phyloP scores from a whole-genome alignment of 352 stramenopile species.

The Nothophytophthora sp. region DNA sequence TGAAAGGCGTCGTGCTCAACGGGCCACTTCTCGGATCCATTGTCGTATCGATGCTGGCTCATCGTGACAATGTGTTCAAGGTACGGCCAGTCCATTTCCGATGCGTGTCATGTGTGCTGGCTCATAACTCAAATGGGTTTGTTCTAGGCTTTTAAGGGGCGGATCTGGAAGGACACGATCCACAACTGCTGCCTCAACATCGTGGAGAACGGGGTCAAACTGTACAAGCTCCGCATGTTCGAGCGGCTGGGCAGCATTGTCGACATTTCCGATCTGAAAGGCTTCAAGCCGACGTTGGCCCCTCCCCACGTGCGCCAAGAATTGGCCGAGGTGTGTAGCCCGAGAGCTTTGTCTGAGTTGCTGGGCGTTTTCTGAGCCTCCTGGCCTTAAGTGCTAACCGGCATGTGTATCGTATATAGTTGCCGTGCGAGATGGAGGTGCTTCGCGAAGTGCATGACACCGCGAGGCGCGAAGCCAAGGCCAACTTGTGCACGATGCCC shows the following conservation, averaged over 20 bases:
- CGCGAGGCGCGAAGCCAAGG: conserved; percentile 50
- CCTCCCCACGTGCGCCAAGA: conserved; percentile 23
- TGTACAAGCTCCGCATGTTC: conserved; percentile 80
- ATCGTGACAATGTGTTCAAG: conserved; percentile 66
- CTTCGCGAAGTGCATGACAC: conserved; percentile 48
- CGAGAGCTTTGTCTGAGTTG: background rate
- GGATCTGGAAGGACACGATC: conserved; percentile 79
- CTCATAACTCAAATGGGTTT: background rate
- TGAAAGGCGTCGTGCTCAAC: conserved; percentile 71
- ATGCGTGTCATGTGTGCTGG: background rate
- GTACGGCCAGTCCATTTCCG: conserved; percentile 15
- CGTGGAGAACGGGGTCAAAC: conserved; percentile 74
- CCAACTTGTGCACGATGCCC: conserved; percentile 59
- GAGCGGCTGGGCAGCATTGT: conserved; percentile 68
- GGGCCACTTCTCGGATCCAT: conserved; percentile 70
- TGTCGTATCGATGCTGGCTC: conserved; percentile 73
- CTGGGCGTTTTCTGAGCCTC: no score
- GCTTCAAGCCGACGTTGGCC: conserved; percentile 47
- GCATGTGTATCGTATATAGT: conserved; percentile 29
- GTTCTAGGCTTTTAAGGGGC: conserved; percentile 56
- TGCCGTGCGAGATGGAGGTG: conserved; percentile 60
- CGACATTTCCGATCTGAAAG: conserved; percentile 66
- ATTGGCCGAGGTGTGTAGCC: conserved; percentile 40
- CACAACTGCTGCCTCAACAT: conserved; percentile 84
- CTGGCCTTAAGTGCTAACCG: no score